phyloP scores from a whole-genome alignment of 495 filamentous ascomycete species.

The Xylaria scruposa region DNA sequence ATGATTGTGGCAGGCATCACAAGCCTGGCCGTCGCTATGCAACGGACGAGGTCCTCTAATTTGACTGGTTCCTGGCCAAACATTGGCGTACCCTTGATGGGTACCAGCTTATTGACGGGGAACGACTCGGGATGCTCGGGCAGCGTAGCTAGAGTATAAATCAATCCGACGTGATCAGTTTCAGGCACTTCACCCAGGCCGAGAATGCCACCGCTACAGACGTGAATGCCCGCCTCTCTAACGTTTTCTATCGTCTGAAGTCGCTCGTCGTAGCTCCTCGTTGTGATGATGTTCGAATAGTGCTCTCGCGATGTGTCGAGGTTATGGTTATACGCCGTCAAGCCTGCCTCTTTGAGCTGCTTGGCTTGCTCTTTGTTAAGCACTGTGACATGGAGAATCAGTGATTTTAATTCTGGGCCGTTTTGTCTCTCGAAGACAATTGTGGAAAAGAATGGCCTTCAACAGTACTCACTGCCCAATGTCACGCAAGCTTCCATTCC shows the following conservation, averaged over 20 bases:
- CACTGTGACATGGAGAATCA: slow-evolving; percentile 49
- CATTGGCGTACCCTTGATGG: slow-evolving; percentile 83
- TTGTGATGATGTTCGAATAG: slow-evolving; percentile 82
- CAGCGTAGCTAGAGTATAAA: slow-evolving; percentile 77
- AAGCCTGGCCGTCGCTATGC: slow-evolving; percentile 78
- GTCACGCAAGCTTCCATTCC: slow-evolving; percentile 90
- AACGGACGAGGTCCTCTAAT: slow-evolving; percentile 74
- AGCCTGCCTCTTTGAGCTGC: slow-evolving; percentile 78
- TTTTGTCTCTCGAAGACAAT: not conserved
- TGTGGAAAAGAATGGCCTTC: not conserved
- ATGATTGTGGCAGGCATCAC: slow-evolving; percentile 83
- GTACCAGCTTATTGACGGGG: slow-evolving; percentile 84
- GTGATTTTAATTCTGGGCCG: not conserved
- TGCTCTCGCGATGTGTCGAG: slow-evolving; percentile 85
- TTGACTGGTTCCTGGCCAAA: slow-evolving; percentile 72
- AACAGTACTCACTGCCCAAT: slow-evolving; percentile 60
- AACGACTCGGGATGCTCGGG: slow-evolving; percentile 82
- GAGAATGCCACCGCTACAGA: slow-evolving; percentile 84
- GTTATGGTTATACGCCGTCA: slow-evolving; percentile 92
- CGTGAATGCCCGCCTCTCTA: slow-evolving; percentile 80
- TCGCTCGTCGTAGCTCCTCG: slow-evolving; percentile 82
- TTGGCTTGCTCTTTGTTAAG: slow-evolving; percentile 77
- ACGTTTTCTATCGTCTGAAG: slow-evolving; percentile 76
- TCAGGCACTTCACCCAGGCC: slow-evolving; percentile 76
- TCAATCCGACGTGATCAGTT: slow-evolving; percentile 74